These are phyloP conservation scores for Pyrus pyrifolia DNA, from an alignment of 306 rosid species.

Conservation along the genomic window DNA sequence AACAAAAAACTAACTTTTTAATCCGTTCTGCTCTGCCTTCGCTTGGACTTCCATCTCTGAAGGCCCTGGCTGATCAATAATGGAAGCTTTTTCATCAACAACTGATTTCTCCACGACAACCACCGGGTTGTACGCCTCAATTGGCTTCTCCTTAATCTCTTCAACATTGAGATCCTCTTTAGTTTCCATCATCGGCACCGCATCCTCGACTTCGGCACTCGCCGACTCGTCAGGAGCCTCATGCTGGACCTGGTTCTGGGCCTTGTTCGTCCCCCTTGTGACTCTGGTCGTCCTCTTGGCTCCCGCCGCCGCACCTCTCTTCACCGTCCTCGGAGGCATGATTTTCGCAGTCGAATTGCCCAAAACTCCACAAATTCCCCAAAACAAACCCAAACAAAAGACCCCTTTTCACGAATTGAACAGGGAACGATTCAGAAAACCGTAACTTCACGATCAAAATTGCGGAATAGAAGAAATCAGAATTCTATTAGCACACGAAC, in stretches of 20 bases:
- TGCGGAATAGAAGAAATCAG: background rate
- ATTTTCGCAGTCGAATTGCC: background rate
- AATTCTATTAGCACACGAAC: background rate
- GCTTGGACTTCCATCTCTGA: constrained; percentile 7
- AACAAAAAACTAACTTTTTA: constrained; percentile 44
- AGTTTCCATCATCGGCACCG: constrained; percentile 17
- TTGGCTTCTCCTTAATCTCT: constrained; percentile 31
- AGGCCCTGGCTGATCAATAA: constrained; percentile 13
- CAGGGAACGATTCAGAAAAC: background rate
- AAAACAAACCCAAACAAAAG: background rate
- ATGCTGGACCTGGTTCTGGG: constrained; percentile 37
- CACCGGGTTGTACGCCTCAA: constrained; percentile 18
- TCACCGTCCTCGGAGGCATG: constrained; percentile 88
- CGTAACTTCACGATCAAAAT: background rate
- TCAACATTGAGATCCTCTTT: constrained; percentile 36
- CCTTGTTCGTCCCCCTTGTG: constrained; percentile 50
- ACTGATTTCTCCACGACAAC: constrained; percentile 23
- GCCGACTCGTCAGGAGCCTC: constrained; percentile 32
- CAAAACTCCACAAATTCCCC: background rate
- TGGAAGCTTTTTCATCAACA: constrained; percentile 23
- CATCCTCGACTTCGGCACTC: constrained; percentile 26
- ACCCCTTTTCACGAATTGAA: background rate
- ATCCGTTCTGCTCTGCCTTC: constrained; percentile 29
- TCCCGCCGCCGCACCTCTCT: constrained; percentile 59
- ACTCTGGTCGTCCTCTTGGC: constrained; percentile 51